Percentiles rank a stretch among this genome's conserved stretches.
These are phyloP conservation scores for Flaveria sonorensis DNA, from an alignment of 129 eudicot species.

Conservation along the genomic window DNA sequence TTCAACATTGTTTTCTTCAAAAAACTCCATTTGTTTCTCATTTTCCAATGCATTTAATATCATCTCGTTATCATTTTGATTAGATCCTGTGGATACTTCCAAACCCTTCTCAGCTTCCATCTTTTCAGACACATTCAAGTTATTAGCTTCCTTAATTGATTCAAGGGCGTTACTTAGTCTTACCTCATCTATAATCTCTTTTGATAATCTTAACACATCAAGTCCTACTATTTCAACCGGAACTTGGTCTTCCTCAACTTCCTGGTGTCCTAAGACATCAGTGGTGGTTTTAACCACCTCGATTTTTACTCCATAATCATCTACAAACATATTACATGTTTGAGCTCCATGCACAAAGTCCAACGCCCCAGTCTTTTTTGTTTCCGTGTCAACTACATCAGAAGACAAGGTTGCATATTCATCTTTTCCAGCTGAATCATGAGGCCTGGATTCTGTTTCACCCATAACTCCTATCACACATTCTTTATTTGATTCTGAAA, in stretches of 20 bases:
- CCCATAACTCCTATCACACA: conserved; percentile 4
- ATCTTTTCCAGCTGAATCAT: conserved; percentile 39
- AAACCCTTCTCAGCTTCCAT: conserved; percentile 28
- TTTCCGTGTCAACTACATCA: conserved; percentile 33
- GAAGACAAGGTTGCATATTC: conserved; percentile 35
- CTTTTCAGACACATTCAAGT: conserved; percentile 15
- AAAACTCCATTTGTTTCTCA: conserved; percentile 34
- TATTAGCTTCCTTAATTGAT: conserved; percentile 11
- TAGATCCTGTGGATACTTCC: conserved; percentile 5
- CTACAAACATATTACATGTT: conserved; percentile 16
- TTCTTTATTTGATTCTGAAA: conserved; percentile 39
- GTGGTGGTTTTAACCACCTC: conserved; percentile 21
- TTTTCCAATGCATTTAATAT: no score
- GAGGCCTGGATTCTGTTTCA: conserved; percentile 20
- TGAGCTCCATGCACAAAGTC: conserved; percentile 23
- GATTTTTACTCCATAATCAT: conserved; percentile 25
- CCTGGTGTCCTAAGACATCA: not conserved
- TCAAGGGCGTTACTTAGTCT: not conserved
- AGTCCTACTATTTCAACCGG: not conserved
- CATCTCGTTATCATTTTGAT: conserved; percentile 2
- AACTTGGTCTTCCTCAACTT: conserved; percentile 19
- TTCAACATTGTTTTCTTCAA: conserved; percentile 11
- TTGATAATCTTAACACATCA: not conserved
- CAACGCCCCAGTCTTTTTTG: conserved; percentile 28
- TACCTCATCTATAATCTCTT: not conserved